Evolutionary conservation across 2,329 filamentous ascomycete genomes (phyloP), one percentile per base, ranked within the genome.

Genomic region (Stagonosporopsis vannaccii): DNA sequence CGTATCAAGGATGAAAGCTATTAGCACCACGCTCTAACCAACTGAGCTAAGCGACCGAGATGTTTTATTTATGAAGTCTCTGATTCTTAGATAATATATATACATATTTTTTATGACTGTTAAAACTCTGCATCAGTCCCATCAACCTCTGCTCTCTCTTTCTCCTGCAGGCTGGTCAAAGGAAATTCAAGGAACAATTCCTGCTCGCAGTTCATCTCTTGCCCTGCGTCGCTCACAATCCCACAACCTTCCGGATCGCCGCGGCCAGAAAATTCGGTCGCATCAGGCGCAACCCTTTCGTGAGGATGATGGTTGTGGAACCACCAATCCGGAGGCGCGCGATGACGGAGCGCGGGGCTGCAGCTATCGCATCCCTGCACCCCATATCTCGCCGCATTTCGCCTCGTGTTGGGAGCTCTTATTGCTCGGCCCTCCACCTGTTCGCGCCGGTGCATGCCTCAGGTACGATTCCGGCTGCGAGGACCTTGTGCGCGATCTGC

Each of bases 381-480:
- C 43, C 47, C 53, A 51, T 51, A 33, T 51, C 46, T 56, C 42
- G 53, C 53, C 53, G 53, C 47, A 47, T 47, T 40, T 51, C 47
- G 42, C 53, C 53, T 48, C 47, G 53, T 37, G 42, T 22, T 30
- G 53, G 28, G 47, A 25, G 44, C 25, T 25, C 32, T 48, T 42
- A 43, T 51, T 51, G 17, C 30, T 19, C 23, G 52, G 35, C 51
- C 47, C 46, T 51, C 53, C 23, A 43, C 53, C 42, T 45, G 47
- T 51, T 47, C 20, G 42, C 42, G 28, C 30, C 37, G 30, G 41
- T 72, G 57, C 46, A 74, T 75, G 71, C 67, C 68, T 67, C 51
- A 51, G 15, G 65, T 74, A 43, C 67, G 59, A 46, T 74, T 71
- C 42, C 65, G 61, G 11, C 45, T 72, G 12, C 52, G 65, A 63